Base-by-base conservation (phyloP, 1,284 basidiomycete species). In the Trametes polyzona region DNA sequence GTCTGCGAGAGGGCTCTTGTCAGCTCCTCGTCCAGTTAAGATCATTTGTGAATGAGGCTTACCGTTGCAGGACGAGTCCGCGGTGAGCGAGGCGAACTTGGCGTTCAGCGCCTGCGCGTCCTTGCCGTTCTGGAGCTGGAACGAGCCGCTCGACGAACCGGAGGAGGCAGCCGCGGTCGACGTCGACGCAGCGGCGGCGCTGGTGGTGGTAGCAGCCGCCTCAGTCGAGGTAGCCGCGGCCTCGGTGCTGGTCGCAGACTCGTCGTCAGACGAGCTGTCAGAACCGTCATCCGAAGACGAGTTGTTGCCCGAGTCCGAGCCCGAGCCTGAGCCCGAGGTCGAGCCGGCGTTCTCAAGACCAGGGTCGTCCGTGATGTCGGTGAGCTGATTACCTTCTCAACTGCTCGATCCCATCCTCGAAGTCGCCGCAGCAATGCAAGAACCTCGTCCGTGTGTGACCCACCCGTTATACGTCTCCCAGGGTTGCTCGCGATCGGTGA, bases 61-160 rank as follows among this genome's bases (percentile, higher is more conserved):
- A 73, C 70, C 59, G 7, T 62, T 73, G 73, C 82, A 83, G 2
- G 76, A 36, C 35, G 76, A 73, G 63, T 63, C 65, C 0, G 70
- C 68, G 8, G 72, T 76, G 35, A 83, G 69, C n/a, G 68, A 67
- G 7, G 76, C 68, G 63, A 83, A 83, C 61, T 79, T 66, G 19
- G 74, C 73, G 67, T 85, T 84, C 43, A 79, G 74, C n/a, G 74
- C 67, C 68, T 83, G 80, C 6, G 81, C 81, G 46, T 75, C 77
- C 48, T 77, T 66, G 17, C 76, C 82, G 65, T 83, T 83, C 63
- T 78, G 72, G 32, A 75, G 67, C 49, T 66, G 69, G 67, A 80
- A 76, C 54, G 60, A 61, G 24, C 53, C 44, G 19, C 52, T 48
- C 16, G 66, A 50, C 12, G 70, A 47, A 0, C 70, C 32, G 21